Evolutionary conservation across 495 filamentous ascomycete genomes (phyloP).

Genomic region (Neurospora cerealis): DNA sequence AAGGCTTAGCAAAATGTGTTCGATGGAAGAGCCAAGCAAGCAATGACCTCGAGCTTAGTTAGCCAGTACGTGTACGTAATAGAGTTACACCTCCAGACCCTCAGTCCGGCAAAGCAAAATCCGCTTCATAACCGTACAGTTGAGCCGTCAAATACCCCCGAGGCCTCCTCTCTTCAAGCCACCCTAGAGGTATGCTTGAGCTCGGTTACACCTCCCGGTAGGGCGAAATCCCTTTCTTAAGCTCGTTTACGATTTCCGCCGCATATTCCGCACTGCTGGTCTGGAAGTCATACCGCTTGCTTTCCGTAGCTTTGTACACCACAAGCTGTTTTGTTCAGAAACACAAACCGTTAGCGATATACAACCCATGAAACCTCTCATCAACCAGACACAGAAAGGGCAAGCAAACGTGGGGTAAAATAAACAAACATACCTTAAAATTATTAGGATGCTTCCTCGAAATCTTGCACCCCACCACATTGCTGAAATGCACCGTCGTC

Average conservation of each 20-base stretch:
- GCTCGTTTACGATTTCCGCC: conserved; percentile 80
- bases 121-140: background rate
- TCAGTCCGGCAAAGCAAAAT: background rate
- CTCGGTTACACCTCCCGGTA: conserved; percentile 29
- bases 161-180: background rate
- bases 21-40: background rate
- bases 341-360: background rate
- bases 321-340: conserved; percentile 40
- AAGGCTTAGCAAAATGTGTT: background rate
- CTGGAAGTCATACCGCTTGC: conserved; percentile 96
- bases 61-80: background rate
- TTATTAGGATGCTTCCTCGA: conserved; percentile 81
- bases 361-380: background rate
- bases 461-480: conserved; percentile 89
- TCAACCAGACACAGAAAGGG: background rate
- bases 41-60: background rate
- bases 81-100: background rate
- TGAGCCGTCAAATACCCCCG: background rate
- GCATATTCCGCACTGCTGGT: conserved; percentile 69
- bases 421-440: conserved; percentile 56
- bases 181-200: background rate
- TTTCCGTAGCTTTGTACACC: conserved; percentile 72
- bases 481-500: conserved; percentile 83
- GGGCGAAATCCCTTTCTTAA: conserved; percentile 59
- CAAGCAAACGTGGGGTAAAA: background rate